phyloP scores from a whole-genome alignment of 179 eudicot species.

The Dionaea muscipula region DNA sequence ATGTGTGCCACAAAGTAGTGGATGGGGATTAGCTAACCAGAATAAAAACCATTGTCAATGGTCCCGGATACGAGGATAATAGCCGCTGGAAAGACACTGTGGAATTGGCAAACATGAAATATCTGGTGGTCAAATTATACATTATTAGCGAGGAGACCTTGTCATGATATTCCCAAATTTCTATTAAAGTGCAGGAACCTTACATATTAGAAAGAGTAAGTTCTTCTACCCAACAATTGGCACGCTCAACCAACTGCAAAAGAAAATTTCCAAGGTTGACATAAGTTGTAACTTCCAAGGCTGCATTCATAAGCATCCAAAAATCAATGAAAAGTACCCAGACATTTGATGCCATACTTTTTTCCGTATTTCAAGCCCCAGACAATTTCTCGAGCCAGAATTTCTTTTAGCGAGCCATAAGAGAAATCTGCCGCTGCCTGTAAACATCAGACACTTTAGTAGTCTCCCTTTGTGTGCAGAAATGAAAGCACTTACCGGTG shows the following conservation, averaged over 20 bases:
- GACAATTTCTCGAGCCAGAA: conserved; percentile 43
- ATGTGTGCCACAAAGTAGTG: no score
- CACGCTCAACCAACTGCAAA: conserved; percentile 78
- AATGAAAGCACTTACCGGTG: neutral
- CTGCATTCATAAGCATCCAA: neutral
- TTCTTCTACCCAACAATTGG: conserved; percentile 73
- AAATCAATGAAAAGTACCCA: conserved; percentile 10
- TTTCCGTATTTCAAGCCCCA: conserved; percentile 86
- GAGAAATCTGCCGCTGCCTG: conserved; percentile 98
- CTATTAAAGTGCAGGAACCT: conserved; percentile 15
- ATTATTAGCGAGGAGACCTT: conserved; percentile 7
- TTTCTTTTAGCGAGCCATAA: conserved; percentile 85
- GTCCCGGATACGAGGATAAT: conserved; percentile 83
- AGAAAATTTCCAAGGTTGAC: conserved; percentile 6
- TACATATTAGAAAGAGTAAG: conserved; percentile 56
- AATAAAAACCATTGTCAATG: conserved; percentile 62
- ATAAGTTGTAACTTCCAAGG: neutral
- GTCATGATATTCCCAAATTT: neutral
- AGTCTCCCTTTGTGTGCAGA: neutral
- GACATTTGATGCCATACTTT: conserved; percentile 40
- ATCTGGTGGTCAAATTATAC: conserved; percentile 31
- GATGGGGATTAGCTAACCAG: conserved; percentile 63
- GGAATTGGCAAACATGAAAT: conserved; percentile 79
- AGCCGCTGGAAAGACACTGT: conserved; percentile 68
- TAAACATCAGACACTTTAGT: conserved; percentile 2